These are phyloP conservation scores for Plasmodium reichenowi DNA, from an alignment of 169 alveolate genomes.

Conservation along the genomic window DNA sequence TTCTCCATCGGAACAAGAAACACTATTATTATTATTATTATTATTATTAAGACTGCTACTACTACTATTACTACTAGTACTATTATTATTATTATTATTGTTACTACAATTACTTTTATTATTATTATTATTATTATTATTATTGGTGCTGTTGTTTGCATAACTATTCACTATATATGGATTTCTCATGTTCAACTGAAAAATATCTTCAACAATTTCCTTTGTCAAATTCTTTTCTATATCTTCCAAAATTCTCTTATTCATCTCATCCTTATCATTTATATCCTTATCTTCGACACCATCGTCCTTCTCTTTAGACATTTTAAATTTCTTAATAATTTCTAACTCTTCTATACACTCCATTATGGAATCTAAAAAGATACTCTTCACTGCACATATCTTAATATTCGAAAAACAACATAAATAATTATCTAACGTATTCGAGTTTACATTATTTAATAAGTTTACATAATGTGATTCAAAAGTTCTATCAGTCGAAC, in stretches of 20 bases:
- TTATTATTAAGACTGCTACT: not conserved
- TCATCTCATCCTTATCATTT: constrained; percentile 12
- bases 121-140: not conserved
- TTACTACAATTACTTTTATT: not conserved
- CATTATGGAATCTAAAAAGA: constrained; percentile 36
- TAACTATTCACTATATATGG: constrained; percentile 28
- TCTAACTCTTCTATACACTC: constrained; percentile 69
- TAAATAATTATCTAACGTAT: constrained; percentile 40
- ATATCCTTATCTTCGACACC: not conserved
- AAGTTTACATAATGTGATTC: constrained; percentile 61
- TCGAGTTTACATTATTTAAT: constrained; percentile 35
- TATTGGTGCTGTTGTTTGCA: constrained; percentile 6
- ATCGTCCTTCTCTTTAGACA: constrained; percentile 12
- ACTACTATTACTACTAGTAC: not conserved
- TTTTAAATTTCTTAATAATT: constrained; percentile 42
- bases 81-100: not conserved
- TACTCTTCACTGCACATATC: constrained; percentile 25
- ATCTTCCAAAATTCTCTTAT: constrained; percentile 24
- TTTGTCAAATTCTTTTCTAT: constrained; percentile 42
- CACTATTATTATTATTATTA: not conserved
- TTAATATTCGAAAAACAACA: constrained; percentile 64
- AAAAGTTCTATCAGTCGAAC: constrained; percentile 48
- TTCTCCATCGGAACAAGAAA: constrained; percentile 16
- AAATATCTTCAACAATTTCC: constrained; percentile 57
- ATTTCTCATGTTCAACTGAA: constrained; percentile 27